phyloP scores from a whole-genome alignment of 441 rosid species.

The Populus hybrid region DNA sequence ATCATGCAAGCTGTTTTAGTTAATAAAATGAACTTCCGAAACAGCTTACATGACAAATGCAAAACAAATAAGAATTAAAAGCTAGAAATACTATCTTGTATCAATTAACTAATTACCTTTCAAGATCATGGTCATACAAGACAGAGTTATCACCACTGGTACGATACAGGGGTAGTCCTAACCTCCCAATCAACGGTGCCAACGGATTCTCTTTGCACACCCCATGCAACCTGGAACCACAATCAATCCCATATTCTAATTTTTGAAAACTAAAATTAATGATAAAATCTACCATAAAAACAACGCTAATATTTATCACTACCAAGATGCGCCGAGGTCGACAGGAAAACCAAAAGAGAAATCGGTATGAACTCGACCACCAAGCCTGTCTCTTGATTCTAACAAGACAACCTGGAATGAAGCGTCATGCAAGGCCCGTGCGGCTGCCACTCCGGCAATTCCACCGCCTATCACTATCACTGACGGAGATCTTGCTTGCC shows the following conservation, averaged over 20 bases:
- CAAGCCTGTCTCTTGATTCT: constrained; percentile 89
- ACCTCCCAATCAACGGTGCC: constrained; percentile 80
- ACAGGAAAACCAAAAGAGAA: constrained; percentile 91
- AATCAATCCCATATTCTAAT: constrained; percentile 6
- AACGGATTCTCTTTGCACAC: constrained; percentile 92
- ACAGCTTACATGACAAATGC: neutral
- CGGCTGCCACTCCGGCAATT: constrained; percentile 87
- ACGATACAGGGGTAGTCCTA: constrained; percentile 90
- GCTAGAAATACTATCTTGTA: neutral
- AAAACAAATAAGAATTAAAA: neutral
- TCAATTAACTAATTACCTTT: constrained; percentile 51
- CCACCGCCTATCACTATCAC: constrained; percentile 90
- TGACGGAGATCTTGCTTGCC: constrained; percentile 55
- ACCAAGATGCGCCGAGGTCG: constrained; percentile 98
- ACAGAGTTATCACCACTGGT: constrained; percentile 97
- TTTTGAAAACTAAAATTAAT: neutral
- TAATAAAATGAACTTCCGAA: neutral
- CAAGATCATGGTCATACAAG: constrained; percentile 92
- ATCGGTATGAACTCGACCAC: constrained; percentile 88
- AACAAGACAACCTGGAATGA: constrained; percentile 82
- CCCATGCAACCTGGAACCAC: constrained; percentile 81
- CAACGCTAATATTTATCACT: neutral
- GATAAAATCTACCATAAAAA: neutral
- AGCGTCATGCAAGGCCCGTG: constrained; percentile 85
- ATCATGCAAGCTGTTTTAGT: neutral